Evolutionary conservation across 257 asterid genomes (phyloP).

Genomic region (Solanum clarkiae): DNA sequence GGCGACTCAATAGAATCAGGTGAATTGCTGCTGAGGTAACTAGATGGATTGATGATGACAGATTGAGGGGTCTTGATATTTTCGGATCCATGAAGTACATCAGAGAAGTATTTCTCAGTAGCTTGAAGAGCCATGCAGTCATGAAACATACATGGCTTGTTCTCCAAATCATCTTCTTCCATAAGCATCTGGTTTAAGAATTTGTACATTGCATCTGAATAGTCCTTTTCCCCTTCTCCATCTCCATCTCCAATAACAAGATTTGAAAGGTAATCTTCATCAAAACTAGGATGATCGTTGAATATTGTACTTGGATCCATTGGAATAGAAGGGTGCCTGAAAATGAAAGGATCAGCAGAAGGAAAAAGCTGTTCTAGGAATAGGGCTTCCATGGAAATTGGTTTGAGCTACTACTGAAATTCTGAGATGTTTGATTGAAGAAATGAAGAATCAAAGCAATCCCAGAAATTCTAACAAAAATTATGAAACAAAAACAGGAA

Average conservation of each 20-base stretch:
- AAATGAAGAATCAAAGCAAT: not conserved
- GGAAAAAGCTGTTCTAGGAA: not conserved
- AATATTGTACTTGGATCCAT: not conserved
- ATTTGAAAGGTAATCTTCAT: not conserved
- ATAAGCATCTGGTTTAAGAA: slow-evolving; percentile 21
- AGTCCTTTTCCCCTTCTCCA: slow-evolving; percentile 2
- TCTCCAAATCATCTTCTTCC: slow-evolving; percentile 26
- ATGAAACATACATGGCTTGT: slow-evolving; percentile 21
- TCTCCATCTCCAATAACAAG: not conserved
- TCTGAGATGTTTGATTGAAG: not conserved
- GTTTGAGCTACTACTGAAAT: not conserved
- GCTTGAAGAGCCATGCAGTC: slow-evolving; percentile 24
- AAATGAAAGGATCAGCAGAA: not conserved
- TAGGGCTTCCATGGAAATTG: not conserved
- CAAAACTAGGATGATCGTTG: not conserved
- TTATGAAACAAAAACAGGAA: not conserved
- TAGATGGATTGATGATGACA: not conserved
- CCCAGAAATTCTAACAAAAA: not conserved
- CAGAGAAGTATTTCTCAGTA: slow-evolving; percentile 19
- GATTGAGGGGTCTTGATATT: not conserved
- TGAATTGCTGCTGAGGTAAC: not conserved
- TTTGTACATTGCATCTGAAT: slow-evolving; percentile 14
- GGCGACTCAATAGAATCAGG: not conserved
- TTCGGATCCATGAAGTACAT: slow-evolving; percentile 15
- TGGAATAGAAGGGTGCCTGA: not conserved